Conservation (phyloP, 2,329 filamentous ascomycete genomes). For the Diaporthe nobilis region DNA sequence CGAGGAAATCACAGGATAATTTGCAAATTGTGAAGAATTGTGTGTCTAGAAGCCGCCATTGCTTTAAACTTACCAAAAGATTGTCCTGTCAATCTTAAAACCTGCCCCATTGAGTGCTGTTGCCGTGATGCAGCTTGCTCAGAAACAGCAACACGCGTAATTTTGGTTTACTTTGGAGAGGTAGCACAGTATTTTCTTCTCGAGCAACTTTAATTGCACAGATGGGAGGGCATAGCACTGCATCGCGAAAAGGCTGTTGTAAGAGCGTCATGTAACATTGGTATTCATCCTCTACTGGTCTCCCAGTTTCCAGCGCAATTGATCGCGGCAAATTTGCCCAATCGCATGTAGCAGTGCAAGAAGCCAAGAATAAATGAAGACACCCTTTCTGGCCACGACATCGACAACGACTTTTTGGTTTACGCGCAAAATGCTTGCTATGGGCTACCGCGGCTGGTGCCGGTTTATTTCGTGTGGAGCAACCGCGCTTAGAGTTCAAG, state of each 20-base stretch:
- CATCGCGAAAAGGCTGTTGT: background rate
- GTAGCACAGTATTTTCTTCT: background rate
- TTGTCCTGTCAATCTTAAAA: too few species aligned
- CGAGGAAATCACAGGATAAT: background rate
- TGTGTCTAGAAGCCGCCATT: too few species aligned
- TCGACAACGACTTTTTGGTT: background rate
- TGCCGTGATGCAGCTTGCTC: background rate
- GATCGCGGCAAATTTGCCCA: background rate
- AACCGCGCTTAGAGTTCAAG: background rate
- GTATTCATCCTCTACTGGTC: background rate
- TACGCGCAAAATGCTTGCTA: background rate
- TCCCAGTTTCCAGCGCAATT: background rate
- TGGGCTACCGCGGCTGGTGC: constrained; percentile 2
- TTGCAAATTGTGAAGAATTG: background rate
- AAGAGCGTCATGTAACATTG: too few species aligned
- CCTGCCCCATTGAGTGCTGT: too few species aligned
- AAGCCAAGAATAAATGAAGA: background rate
- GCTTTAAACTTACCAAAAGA: background rate
- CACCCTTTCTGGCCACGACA: too few species aligned
- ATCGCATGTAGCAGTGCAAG: too few species aligned
- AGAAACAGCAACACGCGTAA: background rate
- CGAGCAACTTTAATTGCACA: background rate
- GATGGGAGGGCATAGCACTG: background rate
- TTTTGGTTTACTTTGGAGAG: background rate
- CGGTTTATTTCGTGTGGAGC: background rate